phyloP scores from a whole-genome alignment of 2,329 filamentous ascomycete genomes.

The Calonectria naviculata region DNA sequence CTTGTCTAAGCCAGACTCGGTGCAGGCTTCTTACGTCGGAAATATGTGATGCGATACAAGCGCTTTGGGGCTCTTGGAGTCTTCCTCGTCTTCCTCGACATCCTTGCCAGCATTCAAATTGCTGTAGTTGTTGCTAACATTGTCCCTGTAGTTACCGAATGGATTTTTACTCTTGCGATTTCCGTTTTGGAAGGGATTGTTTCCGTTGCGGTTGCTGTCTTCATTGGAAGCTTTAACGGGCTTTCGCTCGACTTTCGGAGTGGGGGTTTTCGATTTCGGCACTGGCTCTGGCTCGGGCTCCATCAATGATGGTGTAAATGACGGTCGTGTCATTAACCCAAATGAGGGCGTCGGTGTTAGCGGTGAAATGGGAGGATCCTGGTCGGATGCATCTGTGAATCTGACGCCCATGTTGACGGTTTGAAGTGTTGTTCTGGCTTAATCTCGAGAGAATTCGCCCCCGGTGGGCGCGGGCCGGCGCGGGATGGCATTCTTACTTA shows the following conservation, averaged over 20 bases:
- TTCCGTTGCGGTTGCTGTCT: background rate
- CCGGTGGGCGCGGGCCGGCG: background rate
- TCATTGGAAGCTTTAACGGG: too few relatives aligned
- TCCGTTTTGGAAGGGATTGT: background rate
- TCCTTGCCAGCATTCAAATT: background rate
- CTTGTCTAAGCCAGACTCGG: background rate
- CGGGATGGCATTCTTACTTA: background rate
- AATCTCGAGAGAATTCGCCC: background rate
- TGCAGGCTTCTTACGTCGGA: slow-evolving; percentile 1
- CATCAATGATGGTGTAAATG: background rate
- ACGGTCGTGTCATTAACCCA: background rate
- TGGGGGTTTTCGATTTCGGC: background rate
- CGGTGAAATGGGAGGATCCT: background rate
- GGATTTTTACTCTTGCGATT: background rate
- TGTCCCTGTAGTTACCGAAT: background rate
- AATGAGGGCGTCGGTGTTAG: background rate
- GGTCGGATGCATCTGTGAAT: background rate
- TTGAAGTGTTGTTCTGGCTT: background rate
- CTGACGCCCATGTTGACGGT: background rate
- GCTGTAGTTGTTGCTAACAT: background rate
- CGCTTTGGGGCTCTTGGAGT: background rate
- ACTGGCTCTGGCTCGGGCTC: background rate
- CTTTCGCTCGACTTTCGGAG: too few relatives aligned
- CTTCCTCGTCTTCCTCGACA: background rate
- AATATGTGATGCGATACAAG: background rate